These are phyloP conservation scores for Ulota crispa DNA, from an alignment of 225 moss, liverwort and hornwort genomes.

Conservation along the genomic window DNA sequence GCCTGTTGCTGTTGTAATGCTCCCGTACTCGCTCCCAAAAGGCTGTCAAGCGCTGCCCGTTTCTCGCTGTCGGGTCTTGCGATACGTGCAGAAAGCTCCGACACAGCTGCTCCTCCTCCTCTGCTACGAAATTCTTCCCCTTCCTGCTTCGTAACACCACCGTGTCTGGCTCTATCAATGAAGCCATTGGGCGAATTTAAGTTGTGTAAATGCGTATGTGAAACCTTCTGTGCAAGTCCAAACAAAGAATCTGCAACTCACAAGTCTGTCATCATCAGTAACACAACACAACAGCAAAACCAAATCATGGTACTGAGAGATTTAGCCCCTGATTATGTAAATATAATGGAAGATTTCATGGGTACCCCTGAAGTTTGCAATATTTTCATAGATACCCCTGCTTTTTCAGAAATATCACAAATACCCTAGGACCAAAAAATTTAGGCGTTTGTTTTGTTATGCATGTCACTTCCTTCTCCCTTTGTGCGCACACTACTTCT, in stretches of 20 bases:
- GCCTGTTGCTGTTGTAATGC: constrained; percentile 48
- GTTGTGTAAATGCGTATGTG: neutral
- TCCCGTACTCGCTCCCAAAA: constrained; percentile 55
- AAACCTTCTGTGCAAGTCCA: constrained; percentile 16
- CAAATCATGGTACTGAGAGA: neutral
- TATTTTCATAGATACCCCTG: no score
- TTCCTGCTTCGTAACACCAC: constrained; percentile 48
- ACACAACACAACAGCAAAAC: neutral
- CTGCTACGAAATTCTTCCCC: constrained; percentile 59
- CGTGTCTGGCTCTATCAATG: constrained; percentile 38
- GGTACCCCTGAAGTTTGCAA: no score
- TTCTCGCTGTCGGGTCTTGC: constrained; percentile 44
- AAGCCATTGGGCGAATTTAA: constrained; percentile 36
- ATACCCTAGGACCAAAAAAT: no score
- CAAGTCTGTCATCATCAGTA: constrained; percentile 11
- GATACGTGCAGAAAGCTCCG: constrained; percentile 50
- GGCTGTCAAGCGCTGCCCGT: constrained; percentile 42
- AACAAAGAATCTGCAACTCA: constrained; percentile 33
- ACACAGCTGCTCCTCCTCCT: constrained; percentile 52
- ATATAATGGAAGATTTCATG: no score
- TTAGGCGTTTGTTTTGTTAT: no score
- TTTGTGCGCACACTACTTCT: no score
- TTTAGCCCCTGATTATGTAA: neutral
- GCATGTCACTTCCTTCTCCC: no score
- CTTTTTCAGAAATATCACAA: no score